Conservation (phyloP, 2,329 filamentous ascomycete species). For the Mycosphaerelloides madeirae region DNA sequence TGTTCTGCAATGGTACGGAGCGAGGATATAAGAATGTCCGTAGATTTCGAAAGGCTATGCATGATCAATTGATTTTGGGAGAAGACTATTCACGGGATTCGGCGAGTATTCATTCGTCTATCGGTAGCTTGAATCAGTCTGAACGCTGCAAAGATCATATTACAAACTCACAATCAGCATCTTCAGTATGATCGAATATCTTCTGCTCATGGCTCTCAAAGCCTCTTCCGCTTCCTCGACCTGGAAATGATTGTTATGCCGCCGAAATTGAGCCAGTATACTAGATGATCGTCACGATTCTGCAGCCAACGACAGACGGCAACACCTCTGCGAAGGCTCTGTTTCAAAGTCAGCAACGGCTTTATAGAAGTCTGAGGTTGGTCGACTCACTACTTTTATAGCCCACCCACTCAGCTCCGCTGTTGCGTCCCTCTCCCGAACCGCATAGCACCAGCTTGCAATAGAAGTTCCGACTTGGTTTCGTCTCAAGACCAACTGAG, state of each 20-base stretch:
- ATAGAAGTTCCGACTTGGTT: neutral
- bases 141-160: no score
- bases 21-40: no score
- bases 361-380: neutral
- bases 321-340: neutral
- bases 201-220: neutral
- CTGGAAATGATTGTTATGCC: neutral
- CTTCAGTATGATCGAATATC: no score
- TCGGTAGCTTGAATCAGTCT: no score
- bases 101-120: no score
- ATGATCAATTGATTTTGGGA: no score
- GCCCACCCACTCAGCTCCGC: neutral
- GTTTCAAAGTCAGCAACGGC: neutral
- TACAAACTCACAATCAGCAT: no score
- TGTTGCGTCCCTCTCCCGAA: conserved; percentile 2
- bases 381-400: neutral
- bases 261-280: conserved; percentile 8
- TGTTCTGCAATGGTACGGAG: no score
- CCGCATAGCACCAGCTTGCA: conserved; percentile 1
- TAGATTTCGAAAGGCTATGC: no score
- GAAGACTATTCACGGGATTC: no score
- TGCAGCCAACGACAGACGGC: conserved; percentile 1
- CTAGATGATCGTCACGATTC: conserved; percentile 4
- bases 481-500: neutral
- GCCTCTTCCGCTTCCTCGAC: neutral